Conservation (phyloP, 257 asterid species). For the Dorcoceras hygrometricum region DNA sequence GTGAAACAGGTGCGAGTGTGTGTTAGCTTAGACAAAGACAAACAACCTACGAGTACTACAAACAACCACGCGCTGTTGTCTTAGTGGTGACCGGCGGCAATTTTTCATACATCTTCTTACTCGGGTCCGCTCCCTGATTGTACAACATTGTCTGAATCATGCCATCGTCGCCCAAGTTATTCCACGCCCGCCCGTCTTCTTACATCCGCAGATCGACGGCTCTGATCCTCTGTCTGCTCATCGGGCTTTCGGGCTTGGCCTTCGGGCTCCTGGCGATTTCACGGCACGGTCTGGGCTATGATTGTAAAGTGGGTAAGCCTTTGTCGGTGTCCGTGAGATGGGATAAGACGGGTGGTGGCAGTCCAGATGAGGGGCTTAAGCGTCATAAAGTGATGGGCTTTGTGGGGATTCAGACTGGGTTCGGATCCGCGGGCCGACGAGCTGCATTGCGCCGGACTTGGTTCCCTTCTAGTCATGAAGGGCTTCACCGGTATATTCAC, state of each 20-base stretch:
- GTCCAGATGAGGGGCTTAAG: slow-evolving; percentile 42
- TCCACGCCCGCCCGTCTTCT: slow-evolving; percentile 60
- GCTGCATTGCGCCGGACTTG: slow-evolving; percentile 77
- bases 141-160: slow-evolving; percentile 28
- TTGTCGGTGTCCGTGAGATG: slow-evolving; percentile 71
- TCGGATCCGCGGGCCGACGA: slow-evolving; percentile 77
- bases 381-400: slow-evolving; percentile 88
- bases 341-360: slow-evolving; percentile 49
- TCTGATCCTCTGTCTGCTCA: slow-evolving; percentile 36
- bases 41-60: too few species aligned
- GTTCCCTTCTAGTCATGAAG: slow-evolving; percentile 86
- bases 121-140: neutral
- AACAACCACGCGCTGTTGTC: neutral
- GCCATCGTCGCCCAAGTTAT: slow-evolving; percentile 85
- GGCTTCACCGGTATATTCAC: slow-evolving; percentile 67
- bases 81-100: neutral
- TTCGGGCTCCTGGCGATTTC: slow-evolving; percentile 56
- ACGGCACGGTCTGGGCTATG: slow-evolving; percentile 34
- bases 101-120: neutral
- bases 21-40: too few species aligned
- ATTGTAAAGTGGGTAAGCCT: slow-evolving; percentile 52
- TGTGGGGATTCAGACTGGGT: slow-evolving; percentile 94
- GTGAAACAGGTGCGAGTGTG: too few species aligned
- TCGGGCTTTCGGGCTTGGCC: slow-evolving; percentile 53
- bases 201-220: slow-evolving; percentile 53